Evolutionary conservation across 176 grass and related monocot genomes (phyloP).

Genomic region (Triticum monococcum): DNA sequence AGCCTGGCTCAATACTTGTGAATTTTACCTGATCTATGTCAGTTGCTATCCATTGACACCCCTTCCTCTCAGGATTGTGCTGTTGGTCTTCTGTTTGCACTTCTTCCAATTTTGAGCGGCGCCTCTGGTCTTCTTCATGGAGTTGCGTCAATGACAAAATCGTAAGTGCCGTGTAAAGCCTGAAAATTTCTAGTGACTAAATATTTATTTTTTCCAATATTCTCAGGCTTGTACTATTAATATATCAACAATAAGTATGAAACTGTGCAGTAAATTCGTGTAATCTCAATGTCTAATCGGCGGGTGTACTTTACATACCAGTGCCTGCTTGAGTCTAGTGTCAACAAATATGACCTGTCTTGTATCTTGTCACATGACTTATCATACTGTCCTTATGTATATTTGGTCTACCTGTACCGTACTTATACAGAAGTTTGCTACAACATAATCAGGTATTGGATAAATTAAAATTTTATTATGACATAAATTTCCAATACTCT

Average conservation of each 20-base stretch:
- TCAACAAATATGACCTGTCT: constrained; percentile 6
- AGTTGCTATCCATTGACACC: constrained; percentile 11
- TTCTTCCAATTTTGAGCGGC: constrained; percentile 95
- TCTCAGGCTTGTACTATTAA: neutral
- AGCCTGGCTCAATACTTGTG: neutral
- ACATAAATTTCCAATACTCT: constrained; percentile 31
- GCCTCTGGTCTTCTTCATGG: constrained; percentile 90
- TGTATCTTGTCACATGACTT: neutral
- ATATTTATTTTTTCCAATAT: constrained; percentile 10
- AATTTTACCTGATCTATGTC: neutral
- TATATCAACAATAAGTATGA: neutral
- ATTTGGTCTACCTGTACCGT: neutral
- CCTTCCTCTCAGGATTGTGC: constrained; percentile 80
- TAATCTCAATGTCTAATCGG: constrained; percentile 4
- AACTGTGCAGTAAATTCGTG: neutral
- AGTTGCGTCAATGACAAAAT: constrained; percentile 82
- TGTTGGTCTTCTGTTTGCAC: constrained; percentile 95
- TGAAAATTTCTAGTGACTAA: constrained; percentile 13
- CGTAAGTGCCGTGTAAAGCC: constrained; percentile 46
- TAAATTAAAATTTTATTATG: constrained; percentile 20
- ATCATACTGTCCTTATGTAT: neutral
- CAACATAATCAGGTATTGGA: constrained; percentile 12
- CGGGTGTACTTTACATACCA: neutral
- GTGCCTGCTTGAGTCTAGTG: neutral
- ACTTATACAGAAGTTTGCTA: constrained; percentile 2